These are phyloP conservation scores for Aspergillus intermedius DNA, from an alignment of 2,329 filamentous ascomycete species.

Conservation along the genomic window DNA sequence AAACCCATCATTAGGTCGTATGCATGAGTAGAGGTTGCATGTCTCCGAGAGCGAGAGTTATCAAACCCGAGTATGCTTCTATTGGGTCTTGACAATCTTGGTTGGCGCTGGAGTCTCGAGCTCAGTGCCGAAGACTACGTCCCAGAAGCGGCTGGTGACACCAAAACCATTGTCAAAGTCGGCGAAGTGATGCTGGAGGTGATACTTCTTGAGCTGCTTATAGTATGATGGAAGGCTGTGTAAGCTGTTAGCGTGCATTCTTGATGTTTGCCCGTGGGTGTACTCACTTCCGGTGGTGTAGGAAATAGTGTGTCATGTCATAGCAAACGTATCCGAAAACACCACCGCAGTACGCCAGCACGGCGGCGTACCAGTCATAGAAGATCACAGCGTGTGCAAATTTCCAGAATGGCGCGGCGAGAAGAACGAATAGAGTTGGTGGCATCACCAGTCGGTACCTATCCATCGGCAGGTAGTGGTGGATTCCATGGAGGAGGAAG, in stretches of 20 bases:
- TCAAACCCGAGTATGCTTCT: constrained; percentile 3
- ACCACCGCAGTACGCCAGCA: constrained; percentile 76
- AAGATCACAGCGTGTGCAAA: constrained; percentile 75
- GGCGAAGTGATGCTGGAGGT: constrained; percentile 93
- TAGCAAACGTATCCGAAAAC: constrained; percentile 96
- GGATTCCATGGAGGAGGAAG: constrained; percentile 92
- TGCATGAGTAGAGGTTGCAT: neutral
- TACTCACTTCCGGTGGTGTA: constrained; percentile 80
- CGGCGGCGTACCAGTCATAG: constrained; percentile 77
- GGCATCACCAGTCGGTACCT: constrained; percentile 96
- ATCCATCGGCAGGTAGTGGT: constrained; percentile 99
- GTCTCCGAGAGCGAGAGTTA: neutral
- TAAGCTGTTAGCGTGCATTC: constrained; percentile 6
- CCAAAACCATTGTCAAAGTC: constrained; percentile 98
- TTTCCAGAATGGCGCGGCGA: constrained; percentile 88
- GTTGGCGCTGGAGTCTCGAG: constrained; percentile 44
- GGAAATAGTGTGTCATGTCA: constrained; percentile 96
- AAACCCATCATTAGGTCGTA: constrained; percentile 2
- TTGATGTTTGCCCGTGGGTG: neutral
- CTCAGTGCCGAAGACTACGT: constrained; percentile 83
- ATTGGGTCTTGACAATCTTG: constrained; percentile 33
- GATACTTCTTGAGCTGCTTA: constrained; percentile 91
- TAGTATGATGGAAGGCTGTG: constrained; percentile 74
- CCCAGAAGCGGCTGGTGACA: constrained; percentile 95
- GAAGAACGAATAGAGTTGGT: constrained; percentile 72